Evolutionary conservation across 169 alveolate genomes (phyloP).

Genomic region (Cryptosporidium sp.): DNA sequence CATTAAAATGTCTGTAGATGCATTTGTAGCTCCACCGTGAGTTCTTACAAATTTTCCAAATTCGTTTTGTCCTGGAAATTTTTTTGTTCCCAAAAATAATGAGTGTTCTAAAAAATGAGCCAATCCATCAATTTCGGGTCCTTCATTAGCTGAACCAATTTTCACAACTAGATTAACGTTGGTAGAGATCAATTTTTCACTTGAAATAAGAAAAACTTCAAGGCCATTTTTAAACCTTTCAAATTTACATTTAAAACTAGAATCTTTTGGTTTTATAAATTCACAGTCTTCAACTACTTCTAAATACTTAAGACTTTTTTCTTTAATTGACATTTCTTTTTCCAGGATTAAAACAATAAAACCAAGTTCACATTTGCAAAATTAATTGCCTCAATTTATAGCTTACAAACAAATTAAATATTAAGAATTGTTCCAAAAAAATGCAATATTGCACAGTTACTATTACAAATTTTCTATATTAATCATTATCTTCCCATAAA

Average conservation of each 20-base stretch:
- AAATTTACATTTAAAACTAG: constrained; percentile 12
- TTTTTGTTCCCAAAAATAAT: constrained; percentile 87
- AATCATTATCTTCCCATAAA: background rate
- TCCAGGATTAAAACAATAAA: background rate
- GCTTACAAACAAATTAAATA: too few relatives aligned
- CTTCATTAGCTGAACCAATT: constrained; percentile 55
- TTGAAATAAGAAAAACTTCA: constrained; percentile 29
- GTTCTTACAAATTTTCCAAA: constrained; percentile 77
- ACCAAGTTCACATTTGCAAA: background rate
- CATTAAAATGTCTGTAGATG: constrained; percentile 69
- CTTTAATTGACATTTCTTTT: background rate
- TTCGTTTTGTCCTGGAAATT: constrained; percentile 83
- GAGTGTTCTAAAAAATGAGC: constrained; percentile 90
- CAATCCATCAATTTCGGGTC: constrained; percentile 80
- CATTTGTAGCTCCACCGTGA: constrained; percentile 84
- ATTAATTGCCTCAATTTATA: too few relatives aligned
- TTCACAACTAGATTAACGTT: constrained; percentile 22
- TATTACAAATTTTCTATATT: background rate
- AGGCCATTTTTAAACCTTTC: constrained; percentile 17
- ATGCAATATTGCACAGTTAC: background rate
- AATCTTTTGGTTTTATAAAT: constrained; percentile 12
- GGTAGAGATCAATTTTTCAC: background rate
- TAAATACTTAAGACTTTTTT: background rate
- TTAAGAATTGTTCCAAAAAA: background rate
- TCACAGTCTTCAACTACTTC: constrained; percentile 18